A percentile compares a stretch with the other conserved stretches of the same genome.
Evolutionary conservation across 306 rosid genomes (phyloP).

Genomic region (Trifolium subterraneum): DNA sequence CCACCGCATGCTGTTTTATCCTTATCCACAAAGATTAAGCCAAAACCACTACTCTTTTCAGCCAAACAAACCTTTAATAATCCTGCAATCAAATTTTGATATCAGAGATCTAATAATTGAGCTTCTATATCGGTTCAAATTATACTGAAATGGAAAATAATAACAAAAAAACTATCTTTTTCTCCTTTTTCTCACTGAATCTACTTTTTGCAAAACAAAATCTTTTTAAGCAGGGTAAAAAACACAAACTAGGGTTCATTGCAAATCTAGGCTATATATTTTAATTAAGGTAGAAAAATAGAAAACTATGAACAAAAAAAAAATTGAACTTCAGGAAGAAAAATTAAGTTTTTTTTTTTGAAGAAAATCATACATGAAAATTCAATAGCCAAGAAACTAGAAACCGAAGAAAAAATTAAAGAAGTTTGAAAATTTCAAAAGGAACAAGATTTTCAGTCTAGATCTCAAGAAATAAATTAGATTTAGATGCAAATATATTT

Average conservation of each 20-base stretch:
- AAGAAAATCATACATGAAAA: not conserved
- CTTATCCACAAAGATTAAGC: slow-evolving; percentile 56
- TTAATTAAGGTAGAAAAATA: not conserved
- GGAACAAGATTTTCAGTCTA: not conserved
- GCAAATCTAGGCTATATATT: slow-evolving; percentile 7
- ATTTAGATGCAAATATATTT: slow-evolving; percentile 11
- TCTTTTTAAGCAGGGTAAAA: not conserved
- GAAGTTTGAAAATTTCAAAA: not conserved
- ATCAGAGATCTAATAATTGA: slow-evolving; percentile 40
- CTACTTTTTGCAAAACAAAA: slow-evolving; percentile 7
- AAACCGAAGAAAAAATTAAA: not conserved
- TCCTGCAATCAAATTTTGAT: slow-evolving; percentile 48
- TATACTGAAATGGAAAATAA: not conserved
- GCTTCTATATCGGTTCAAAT: not conserved
- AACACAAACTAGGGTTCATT: not conserved
- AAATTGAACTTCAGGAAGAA: not conserved
- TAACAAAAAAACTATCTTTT: not conserved
- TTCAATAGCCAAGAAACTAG: slow-evolving; percentile 1
- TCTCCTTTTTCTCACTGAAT: not conserved
- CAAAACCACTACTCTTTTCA: slow-evolving; percentile 36
- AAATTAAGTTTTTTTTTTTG: not conserved
- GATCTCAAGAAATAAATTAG: slow-evolving; percentile 8
- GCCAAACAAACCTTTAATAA: slow-evolving; percentile 9
- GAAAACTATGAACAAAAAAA: not conserved
- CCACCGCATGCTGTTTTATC: slow-evolving; percentile 95